Evolutionary conservation across 1,284 basidiomycete species (phyloP), one percentile per base, ranked within the genome.

Genomic region (Tylopilus orsonianus): DNA sequence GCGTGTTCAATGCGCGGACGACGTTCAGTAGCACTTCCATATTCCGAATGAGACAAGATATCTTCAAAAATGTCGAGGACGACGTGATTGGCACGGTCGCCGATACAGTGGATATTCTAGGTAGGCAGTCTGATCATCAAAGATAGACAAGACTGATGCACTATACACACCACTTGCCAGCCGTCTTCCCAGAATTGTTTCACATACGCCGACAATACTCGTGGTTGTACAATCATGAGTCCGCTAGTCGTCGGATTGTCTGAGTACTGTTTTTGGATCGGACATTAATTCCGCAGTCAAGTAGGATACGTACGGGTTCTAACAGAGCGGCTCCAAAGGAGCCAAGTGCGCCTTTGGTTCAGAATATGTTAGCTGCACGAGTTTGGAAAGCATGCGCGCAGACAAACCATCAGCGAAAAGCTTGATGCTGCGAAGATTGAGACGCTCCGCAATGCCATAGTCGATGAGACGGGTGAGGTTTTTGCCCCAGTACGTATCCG

Each of bases 311-410:
- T 30, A 69, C 64, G 2, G 92, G 90, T 34, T 87, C 79, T 14
- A 91, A 73, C 50, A 97, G 77, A 1, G 94, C 93, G 0, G 94
- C 92, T 4, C 94, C 94, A 79, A 90, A 92, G 1, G 88, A 92
- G 0, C 94, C 93, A 2, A 97, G 77, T 1, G 95, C 93, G 37
- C 90, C 88, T 83, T 61, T 46, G 19, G 19, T 29, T 3, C 47
- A 20, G 19, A n/a, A 32, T 1, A 13, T 14, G 39, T 61, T 14
- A 62, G 53, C 29, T 5, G 14, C 24, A 19, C 6, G 8, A 26
- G 20, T 34, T 30, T n/a, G 12, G 5, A n/a, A 33, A 13, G 18
- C 32, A 26, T 29, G 9, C 10, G 4, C 0, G 2, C 7, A 14
- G 24, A 50, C 65, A 16, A 53, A 79, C 87, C 89, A 57, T 93